These are phyloP conservation scores for Cymbomonas tetramitiformis DNA, from an alignment of 139 green algal genomes.

Conservation along the genomic window DNA sequence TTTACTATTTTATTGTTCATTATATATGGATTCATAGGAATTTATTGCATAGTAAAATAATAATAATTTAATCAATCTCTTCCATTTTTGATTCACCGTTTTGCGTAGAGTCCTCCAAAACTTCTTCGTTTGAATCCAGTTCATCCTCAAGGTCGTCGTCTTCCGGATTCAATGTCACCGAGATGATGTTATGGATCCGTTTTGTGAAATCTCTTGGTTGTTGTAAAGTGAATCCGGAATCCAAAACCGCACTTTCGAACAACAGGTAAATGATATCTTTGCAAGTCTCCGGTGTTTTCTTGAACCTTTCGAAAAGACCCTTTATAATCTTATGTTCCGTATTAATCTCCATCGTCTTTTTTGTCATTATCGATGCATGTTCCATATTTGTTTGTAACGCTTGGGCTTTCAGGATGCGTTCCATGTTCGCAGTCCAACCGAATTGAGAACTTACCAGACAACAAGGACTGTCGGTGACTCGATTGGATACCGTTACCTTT, in stretches of 20 bases:
- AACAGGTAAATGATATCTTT: conserved; percentile 45
- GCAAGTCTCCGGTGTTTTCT: conserved; percentile 34
- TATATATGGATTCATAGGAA: no score
- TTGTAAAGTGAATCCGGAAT: conserved; percentile 30
- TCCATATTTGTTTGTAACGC: conserved; percentile 72
- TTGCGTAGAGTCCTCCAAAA: no score
- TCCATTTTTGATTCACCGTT: no score
- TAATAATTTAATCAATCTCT: no score
- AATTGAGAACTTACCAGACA: conserved; percentile 89
- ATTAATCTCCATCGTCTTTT: conserved; percentile 94
- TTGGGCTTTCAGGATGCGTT: conserved; percentile 60
- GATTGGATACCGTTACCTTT: conserved; percentile 58
- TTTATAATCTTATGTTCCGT: conserved; percentile 63
- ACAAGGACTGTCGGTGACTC: conserved; percentile 75
- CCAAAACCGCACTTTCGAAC: conserved; percentile 80
- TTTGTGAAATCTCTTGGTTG: conserved; percentile 1
- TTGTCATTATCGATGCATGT: conserved; percentile 89
- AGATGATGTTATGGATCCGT: conserved; percentile 11
- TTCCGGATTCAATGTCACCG: no score
- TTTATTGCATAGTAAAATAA: no score
- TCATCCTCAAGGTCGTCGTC: no score
- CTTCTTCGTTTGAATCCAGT: no score
- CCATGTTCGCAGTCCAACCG: conserved; percentile 95
- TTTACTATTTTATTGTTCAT: no score
- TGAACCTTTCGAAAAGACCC: conserved; percentile 60